Base-by-base conservation (phyloP, 257 asterid genomes). In the Solanum peruvianum region DNA sequence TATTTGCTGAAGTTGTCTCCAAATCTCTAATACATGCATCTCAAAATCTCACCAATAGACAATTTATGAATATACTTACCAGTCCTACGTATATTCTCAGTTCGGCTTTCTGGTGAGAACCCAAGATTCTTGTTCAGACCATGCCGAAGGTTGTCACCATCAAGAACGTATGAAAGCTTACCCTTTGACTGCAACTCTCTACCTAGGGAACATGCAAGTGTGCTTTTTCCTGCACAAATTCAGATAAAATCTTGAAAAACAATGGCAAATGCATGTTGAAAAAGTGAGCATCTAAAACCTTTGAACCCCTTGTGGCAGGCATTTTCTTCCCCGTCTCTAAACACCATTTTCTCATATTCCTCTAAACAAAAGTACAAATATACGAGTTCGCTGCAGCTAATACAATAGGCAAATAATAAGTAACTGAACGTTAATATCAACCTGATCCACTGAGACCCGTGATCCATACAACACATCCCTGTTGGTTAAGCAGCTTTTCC, bases 381-480 rank as follows among this genome's bases (percentile, higher is more conserved):
- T 47, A 80, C 1, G 11, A 80, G 56, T 47, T 80, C 11, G 16
- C 10, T 7, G 21, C 85, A 80, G 66, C 64, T 42, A 64, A 85
- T 20, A 45, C 31, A 37, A 29, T 4, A 85, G 84, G 72, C 44
- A 15, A 42, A 75, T 70, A 49, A 7, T 16, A 82, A 78, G 73
- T 41, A 41, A 86, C 18, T 44, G 23, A 14, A 45, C 4, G 37
- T 27, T 15, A 44, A 71, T 21, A 66, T 39, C 86, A 70, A 96
- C 99, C 99, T 92, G 99, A 96, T 89, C 99, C 99, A 88, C 99
- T 96, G 75, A 96, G 97, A 82, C 99, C 99, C 69, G 99, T 96
- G 89, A 96, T 95, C 99, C 99, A 96, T 83, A 96, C 98, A 77
- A 96, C 92, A 89, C 98, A 96, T 18, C 99, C 99, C 85, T 94